Conservation (phyloP, 257 asterid genomes). For the Penstemon newberryi region DNA sequence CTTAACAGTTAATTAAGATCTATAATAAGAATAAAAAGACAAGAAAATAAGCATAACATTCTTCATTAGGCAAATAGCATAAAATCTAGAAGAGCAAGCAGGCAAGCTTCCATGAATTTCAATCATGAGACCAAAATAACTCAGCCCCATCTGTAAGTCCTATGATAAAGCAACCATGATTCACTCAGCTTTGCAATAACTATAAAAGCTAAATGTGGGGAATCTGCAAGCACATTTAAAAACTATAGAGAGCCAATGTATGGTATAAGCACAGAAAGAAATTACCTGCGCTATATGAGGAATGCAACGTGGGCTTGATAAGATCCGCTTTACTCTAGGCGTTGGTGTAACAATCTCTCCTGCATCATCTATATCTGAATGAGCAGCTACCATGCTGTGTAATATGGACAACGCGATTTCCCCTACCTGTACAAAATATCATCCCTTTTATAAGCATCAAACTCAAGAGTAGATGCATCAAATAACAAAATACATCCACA, state of each 20-base stretch:
- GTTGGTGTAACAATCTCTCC: constrained; percentile 99
- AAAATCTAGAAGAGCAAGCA: background rate
- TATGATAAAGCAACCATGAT: constrained; percentile 6
- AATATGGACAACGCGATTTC: constrained; percentile 87
- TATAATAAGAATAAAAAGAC: constrained; percentile 6
- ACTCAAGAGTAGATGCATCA: constrained; percentile 22
- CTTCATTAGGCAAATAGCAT: background rate
- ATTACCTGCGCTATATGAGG: constrained; percentile 96
- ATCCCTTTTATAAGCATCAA: constrained; percentile 20
- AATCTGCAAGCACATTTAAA: background rate
- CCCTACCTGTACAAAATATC: constrained; percentile 66
- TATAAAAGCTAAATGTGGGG: background rate
- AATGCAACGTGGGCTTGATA: constrained; percentile 91
- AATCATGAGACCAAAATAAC: background rate
- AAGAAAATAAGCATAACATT: background rate
- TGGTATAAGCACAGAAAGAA: constrained; percentile 23
- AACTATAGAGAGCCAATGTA: constrained; percentile 12
- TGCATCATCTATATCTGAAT: constrained; percentile 98
- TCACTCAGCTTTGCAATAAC: background rate
- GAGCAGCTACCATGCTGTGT: constrained; percentile 98
- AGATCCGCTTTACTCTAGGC: constrained; percentile 88
- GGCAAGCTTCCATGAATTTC: constrained; percentile 1
- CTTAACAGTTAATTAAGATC: background rate
- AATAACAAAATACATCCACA: constrained; percentile 21
- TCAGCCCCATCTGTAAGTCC: background rate